Base-by-base conservation (phyloP, 768 basidiomycete genomes). In the Rhizopogon roseolus region DNA sequence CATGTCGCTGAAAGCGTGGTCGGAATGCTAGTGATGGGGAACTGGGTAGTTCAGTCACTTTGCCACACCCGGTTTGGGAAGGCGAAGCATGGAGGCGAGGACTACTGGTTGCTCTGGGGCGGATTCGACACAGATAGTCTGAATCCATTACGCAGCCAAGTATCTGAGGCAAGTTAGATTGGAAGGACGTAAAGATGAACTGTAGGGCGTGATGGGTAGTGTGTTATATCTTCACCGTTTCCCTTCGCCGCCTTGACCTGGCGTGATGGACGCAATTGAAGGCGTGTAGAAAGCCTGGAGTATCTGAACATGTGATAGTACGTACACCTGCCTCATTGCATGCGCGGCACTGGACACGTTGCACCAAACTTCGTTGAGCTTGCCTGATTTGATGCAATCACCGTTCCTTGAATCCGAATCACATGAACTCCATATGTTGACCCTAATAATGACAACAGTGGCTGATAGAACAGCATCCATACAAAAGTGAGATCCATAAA, bases 201-300 rank as follows among this genome's bases (percentile, higher is more conserved):
- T 59, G 53, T 59, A 60, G 63, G 59, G 57, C 58, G 54, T 41
- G 40, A 51, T 45, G 38, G 41, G 55, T 51, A 56, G 50, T 55
- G 37, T 13, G 43, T 69, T 69, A 60, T 69, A 71, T 71, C 69
- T 71, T 52, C 59, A 55, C 57, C 52, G 60, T 59, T 42, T 38
- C 54, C 54, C 64, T 59, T 42, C 40, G 54, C 54, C 64, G 57
- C 65, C 69, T 40, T 62, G 67, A 40, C 57, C 60, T 64, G 64
- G 65, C 64, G 62, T 60, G 67, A 67, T 53, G 34, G 62, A 69
- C 65, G 65, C 55, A 67, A 66, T 27, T 10, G 53, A 54, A 22
- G 38, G 49, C 50, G 28, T 49, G 45, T 60, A 17, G 58, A 55
- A 40, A 36, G 49, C 52, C 57, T 58, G 61, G 63, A 57, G 53